These are phyloP conservation scores for Stereum hirsutum DNA, from an alignment of 1,284 basidiomycete genomes.

Conservation along the genomic window DNA sequence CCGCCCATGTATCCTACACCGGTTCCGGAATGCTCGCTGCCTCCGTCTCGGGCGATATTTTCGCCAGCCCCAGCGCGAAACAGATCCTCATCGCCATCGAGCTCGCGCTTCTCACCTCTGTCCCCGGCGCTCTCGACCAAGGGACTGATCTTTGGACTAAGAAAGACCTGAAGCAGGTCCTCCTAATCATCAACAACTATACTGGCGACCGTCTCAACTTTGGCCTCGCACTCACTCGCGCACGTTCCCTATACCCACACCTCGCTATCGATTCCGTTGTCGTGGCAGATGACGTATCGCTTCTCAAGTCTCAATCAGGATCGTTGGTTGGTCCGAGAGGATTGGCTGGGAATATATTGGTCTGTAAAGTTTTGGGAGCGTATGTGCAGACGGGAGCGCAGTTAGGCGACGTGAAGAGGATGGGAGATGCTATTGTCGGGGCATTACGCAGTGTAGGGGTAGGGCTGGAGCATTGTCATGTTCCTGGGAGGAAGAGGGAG, in stretches of 20 bases:
- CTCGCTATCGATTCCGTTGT: slow-evolving; percentile 44
- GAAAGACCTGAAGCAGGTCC: slow-evolving; percentile 18
- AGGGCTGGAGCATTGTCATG: slow-evolving; percentile 47
- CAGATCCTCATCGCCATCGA: slow-evolving; percentile 6
- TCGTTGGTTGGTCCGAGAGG: slow-evolving; percentile 43
- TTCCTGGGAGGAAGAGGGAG: slow-evolving; percentile 32
- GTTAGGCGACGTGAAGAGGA: slow-evolving; percentile 35
- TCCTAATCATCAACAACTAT: slow-evolving; percentile 38
- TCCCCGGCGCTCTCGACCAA: slow-evolving; percentile 3
- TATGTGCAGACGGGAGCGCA: slow-evolving; percentile 37
- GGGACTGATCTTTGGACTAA: background rate
- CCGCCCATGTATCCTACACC: slow-evolving; percentile 52
- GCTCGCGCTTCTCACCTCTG: slow-evolving; percentile 25
- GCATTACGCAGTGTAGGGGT: slow-evolving; percentile 41
- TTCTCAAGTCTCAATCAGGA: slow-evolving; percentile 26
- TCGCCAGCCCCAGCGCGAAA: slow-evolving; percentile 5
- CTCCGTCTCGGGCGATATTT: slow-evolving; percentile 39
- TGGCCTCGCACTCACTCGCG: slow-evolving; percentile 58
- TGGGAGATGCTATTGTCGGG: slow-evolving; percentile 36
- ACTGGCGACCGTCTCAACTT: slow-evolving; percentile 63
- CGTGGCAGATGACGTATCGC: slow-evolving; percentile 61
- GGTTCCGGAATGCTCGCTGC: slow-evolving; percentile 50
- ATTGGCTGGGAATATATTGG: slow-evolving; percentile 55
- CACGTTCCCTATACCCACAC: slow-evolving; percentile 28
- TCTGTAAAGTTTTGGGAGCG: slow-evolving; percentile 61